phyloP scores from a whole-genome alignment of 2,329 filamentous ascomycete species.

The Nemania sp. region DNA sequence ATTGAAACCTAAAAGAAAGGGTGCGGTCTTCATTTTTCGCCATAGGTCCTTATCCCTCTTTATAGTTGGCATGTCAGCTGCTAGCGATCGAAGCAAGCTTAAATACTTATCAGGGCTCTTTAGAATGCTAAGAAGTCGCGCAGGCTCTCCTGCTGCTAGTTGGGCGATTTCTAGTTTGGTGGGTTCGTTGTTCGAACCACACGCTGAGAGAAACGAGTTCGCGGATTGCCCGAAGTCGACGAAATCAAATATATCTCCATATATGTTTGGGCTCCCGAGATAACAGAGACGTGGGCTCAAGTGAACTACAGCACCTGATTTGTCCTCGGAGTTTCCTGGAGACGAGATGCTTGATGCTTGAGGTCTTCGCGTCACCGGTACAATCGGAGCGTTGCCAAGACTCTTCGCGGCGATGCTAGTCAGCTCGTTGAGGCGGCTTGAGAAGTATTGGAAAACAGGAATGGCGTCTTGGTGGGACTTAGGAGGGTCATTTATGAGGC shows the following conservation, averaged over 20 bases:
- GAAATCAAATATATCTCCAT: conserved; percentile 93
- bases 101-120: conserved; percentile 86
- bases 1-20: conserved; percentile 82
- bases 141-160: conserved; percentile 82
- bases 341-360: conserved; percentile 32
- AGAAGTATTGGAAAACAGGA: conserved; percentile 81
- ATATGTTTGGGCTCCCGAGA: conserved; percentile 71
- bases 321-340: conserved; percentile 44
- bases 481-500: conserved; percentile 74
- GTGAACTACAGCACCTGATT: conserved; percentile 50
- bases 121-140: conserved; percentile 77
- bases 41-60: conserved; percentile 81
- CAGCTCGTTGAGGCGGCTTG: conserved; percentile 75
- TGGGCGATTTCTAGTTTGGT: conserved; percentile 83
- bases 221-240: conserved; percentile 89
- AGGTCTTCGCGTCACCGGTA: conserved; percentile 62
- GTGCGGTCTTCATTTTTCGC: conserved; percentile 72
- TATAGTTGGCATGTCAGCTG: conserved; percentile 70
- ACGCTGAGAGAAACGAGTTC: conserved; percentile 85
- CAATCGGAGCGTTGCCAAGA: conserved; percentile 68
- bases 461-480: conserved; percentile 67
- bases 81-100: conserved; percentile 77
- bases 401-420: conserved; percentile 62
- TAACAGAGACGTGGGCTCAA: conserved; percentile 78
- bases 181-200: conserved; percentile 89